phyloP scores from a whole-genome alignment of 164 flowering plant genomes.

The Protea cynaroides region DNA sequence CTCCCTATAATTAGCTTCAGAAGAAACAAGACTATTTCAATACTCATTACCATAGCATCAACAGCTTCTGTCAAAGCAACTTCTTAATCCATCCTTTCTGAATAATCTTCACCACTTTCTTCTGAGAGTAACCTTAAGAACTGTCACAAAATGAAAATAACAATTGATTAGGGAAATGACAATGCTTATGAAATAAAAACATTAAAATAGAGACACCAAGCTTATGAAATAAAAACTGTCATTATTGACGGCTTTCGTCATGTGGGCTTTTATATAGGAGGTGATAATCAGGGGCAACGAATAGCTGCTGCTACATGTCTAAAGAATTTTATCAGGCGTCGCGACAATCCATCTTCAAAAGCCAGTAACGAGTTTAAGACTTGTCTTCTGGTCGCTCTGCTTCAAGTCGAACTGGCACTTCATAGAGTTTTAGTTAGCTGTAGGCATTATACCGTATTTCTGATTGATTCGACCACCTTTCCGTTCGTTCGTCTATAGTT shows the following conservation, averaged over 20 bases:
- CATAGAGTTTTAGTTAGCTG: constrained; percentile 61
- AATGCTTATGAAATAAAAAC: neutral
- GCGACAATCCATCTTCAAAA: constrained; percentile 15
- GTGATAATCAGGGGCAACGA: constrained; percentile 40
- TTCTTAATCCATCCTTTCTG: constrained; percentile 50
- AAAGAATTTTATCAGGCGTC: constrained; percentile 54
- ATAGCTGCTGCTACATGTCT: constrained; percentile 72
- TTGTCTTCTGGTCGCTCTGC: constrained; percentile 46
- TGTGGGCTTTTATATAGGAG: constrained; percentile 24
- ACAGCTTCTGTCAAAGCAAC: constrained; percentile 65
- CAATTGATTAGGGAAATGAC: neutral
- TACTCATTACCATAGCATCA: constrained; percentile 55
- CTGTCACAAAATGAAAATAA: constrained; percentile 27
- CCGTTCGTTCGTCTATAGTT: neutral
- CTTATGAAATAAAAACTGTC: neutral
- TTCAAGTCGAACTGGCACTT: constrained; percentile 48
- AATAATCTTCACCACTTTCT: constrained; percentile 43
- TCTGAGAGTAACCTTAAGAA: constrained; percentile 73
- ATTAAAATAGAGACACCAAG: no score
- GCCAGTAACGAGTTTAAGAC: constrained; percentile 45
- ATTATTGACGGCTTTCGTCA: neutral
- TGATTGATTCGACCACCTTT: neutral
- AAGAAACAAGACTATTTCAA: constrained; percentile 39
- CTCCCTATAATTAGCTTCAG: constrained; percentile 36
- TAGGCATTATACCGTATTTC: constrained; percentile 17